Conservation (phyloP, 2,329 filamentous ascomycete species). For the Aspergillus sp. region DNA sequence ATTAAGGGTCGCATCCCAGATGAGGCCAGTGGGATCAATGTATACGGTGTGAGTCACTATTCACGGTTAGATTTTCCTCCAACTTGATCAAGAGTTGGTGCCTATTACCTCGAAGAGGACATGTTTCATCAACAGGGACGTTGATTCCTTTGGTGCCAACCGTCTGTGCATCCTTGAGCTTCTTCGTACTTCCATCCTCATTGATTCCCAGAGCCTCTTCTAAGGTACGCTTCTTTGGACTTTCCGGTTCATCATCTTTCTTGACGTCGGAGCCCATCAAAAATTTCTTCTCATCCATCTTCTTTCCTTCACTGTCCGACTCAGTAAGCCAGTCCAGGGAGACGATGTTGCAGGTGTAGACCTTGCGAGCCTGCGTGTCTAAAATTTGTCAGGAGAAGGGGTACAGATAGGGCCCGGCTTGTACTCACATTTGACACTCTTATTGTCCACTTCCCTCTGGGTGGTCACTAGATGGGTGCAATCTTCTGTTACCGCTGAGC, state of each 20-base stretch:
- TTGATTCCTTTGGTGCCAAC: conserved; percentile 45
- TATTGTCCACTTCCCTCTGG: conserved; percentile 39
- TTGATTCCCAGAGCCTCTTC: conserved; percentile 24
- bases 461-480: conserved; percentile 45
- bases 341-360: conserved; percentile 57
- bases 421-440: conserved; percentile 37
- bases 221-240: conserved; percentile 33
- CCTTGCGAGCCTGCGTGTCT: conserved; percentile 49
- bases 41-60: conserved; percentile 53
- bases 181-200: conserved; percentile 31
- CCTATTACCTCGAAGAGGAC: conserved; percentile 8
- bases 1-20: conserved; percentile 78
- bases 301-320: conserved; percentile 49
- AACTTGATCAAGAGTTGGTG: not conserved
- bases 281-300: conserved; percentile 44
- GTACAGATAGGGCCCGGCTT: conserved; percentile 33
- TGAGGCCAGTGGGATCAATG: conserved; percentile 65
- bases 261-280: conserved; percentile 26
- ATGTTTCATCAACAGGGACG: conserved; percentile 51
- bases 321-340: conserved; percentile 63
- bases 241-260: conserved; percentile 27
- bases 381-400: conserved; percentile 37
- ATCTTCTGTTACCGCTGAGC: conserved; percentile 28
- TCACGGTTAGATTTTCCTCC: not conserved
- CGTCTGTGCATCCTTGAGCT: conserved; percentile 49